phyloP scores from a whole-genome alignment of 306 rosid species.

The Medicago truncatula region MtrunA17r5.0-ANR NC_053045.1:28522501-28523000 shows the following conservation, averaged over 20 bases:
- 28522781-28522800: conserved; percentile 91
- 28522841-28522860: not conserved
- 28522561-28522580: conserved; percentile 92
- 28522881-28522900: conserved; percentile 30
- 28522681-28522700: not conserved
- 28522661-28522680: conserved; percentile 12
- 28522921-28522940: conserved; percentile 99
- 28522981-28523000: conserved; percentile 93
- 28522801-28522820: conserved; percentile 96
- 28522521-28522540: conserved; percentile 98
- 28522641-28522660: conserved; percentile 53
- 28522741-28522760: conserved; percentile 97
- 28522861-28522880: conserved; percentile 11
- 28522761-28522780: conserved; percentile 97
- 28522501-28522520: conserved; percentile 89
- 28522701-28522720: conserved; percentile 1
- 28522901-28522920: conserved; percentile 93
- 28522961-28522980: conserved; percentile 98
- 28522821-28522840: conserved; percentile 53
- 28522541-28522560: conserved; percentile 97
- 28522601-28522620: conserved; percentile 64
- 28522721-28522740: conserved; percentile 87
- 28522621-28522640: conserved; percentile 88
- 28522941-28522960: conserved; percentile 92
- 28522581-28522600: conserved; percentile 84